Conservation (phyloP, 1,284 basidiomycete species). For the Malassezia vespertilionis region DNA sequence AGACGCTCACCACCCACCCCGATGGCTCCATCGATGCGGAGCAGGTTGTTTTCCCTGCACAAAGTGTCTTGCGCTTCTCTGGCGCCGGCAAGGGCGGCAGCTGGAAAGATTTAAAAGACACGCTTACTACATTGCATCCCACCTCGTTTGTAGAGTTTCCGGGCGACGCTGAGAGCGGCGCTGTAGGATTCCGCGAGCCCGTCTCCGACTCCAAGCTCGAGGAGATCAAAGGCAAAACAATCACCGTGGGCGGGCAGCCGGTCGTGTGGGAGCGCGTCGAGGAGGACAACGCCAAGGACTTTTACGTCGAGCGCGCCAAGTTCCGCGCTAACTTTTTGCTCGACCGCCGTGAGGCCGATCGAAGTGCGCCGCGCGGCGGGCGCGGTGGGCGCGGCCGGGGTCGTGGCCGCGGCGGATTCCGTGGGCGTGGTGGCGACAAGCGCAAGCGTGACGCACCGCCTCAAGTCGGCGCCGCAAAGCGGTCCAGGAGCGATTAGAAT, state of each 20-base stretch:
- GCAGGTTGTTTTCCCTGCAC: slow-evolving; percentile 58
- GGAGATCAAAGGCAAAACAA: slow-evolving; percentile 49
- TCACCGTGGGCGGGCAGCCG: slow-evolving; percentile 49
- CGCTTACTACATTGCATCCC: slow-evolving; percentile 30
- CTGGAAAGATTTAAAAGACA: slow-evolving; percentile 52
- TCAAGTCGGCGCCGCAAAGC: slow-evolving; percentile 9
- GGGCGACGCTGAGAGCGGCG: slow-evolving; percentile 46
- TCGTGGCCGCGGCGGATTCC: slow-evolving; percentile 36
- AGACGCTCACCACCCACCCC: slow-evolving; percentile 55
- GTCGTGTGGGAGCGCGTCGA: slow-evolving; percentile 44
- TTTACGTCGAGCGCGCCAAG: slow-evolving; percentile 60
- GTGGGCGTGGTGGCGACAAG: slow-evolving; percentile 23
- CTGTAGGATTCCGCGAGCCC: slow-evolving; percentile 49
- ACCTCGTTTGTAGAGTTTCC: slow-evolving; percentile 35
- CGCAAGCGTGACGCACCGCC: slow-evolving; percentile 25
- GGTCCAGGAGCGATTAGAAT: slow-evolving; percentile 6
- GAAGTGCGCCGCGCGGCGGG: slow-evolving; percentile 53
- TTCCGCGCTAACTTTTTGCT: slow-evolving; percentile 51
- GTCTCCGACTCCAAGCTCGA: slow-evolving; percentile 50
- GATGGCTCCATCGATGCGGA: slow-evolving; percentile 61
- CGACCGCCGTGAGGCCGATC: slow-evolving; percentile 44
- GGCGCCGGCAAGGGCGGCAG: slow-evolving; percentile 47
- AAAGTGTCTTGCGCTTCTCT: slow-evolving; percentile 62
- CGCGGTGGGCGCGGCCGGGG: slow-evolving; percentile 37
- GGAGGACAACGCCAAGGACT: slow-evolving; percentile 63